Evolutionary conservation across 1,284 basidiomycete genomes (phyloP).

Genomic region (Ceratobasidium sp.): DNA sequence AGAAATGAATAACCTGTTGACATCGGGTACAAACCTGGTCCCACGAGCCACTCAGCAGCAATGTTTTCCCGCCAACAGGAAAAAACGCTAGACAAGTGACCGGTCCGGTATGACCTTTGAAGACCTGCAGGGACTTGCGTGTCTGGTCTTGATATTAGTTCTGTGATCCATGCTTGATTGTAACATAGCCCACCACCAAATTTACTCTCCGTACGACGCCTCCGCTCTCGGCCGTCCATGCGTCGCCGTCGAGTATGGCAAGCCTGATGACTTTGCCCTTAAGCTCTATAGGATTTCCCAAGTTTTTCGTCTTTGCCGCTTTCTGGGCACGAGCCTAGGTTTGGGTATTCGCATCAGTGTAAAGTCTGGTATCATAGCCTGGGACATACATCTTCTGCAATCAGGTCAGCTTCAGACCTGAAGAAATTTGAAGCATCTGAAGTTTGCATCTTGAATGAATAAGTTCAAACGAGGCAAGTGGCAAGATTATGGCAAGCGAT

Average conservation of each 20-base stretch:
- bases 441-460: constrained; percentile 51
- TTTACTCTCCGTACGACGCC: constrained; percentile 74
- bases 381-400: constrained; percentile 64
- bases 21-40: constrained; percentile 64
- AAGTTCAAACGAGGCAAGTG: background rate
- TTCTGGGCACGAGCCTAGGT: constrained; percentile 72
- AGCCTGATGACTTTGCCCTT: constrained; percentile 77
- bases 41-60: constrained; percentile 84
- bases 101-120: constrained; percentile 84
- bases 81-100: constrained; percentile 81
- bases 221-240: constrained; percentile 88
- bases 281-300: constrained; percentile 80
- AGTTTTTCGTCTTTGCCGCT: constrained; percentile 68
- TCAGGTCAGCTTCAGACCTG: constrained; percentile 77
- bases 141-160: constrained; percentile 58
- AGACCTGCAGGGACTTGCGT: constrained; percentile 76
- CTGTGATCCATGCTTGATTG: background rate
- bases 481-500: background rate
- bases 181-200: constrained; percentile 63
- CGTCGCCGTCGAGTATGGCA: constrained; percentile 66
- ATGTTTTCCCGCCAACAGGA: constrained; percentile 54
- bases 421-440: constrained; percentile 60
- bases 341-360: background rate
- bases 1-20: background rate
- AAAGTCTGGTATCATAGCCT: constrained; percentile 26